Base-by-base conservation (phyloP, 164 flowering plant genomes). In the Vitis labrusca region DNA sequence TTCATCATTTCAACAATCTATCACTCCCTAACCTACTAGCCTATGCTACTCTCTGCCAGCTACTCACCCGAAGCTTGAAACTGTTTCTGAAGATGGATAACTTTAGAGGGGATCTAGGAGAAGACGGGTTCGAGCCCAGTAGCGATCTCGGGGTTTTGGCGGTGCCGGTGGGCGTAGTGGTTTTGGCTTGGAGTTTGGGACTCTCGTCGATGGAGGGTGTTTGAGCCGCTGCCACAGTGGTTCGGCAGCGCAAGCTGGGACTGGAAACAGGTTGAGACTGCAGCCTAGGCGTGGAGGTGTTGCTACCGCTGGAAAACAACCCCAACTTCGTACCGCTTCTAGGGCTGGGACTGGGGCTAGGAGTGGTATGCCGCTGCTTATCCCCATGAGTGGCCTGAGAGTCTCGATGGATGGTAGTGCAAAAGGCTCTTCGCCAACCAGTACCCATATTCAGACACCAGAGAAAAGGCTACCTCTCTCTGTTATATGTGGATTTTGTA, bases 381-480 rank as follows among this genome's bases (percentile, higher is more conserved):
- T 72, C 71, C 3, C 72, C 80, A 37, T 7, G 70, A 47, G 66
- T 63, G 30, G 65, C 9, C 27, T 80, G 83, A 47, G 68, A 65
- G 55, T 94, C 94, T 77, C 86, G 70, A 16, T 80, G 86, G 50
- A 83, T 79, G 17, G 97, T 78, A 2, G 91, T 89, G 79, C 98
- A 94, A 73, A 94, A 91, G 5, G 95, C 98, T 84, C 91, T 83
- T 69, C 97, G 72, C 98, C 98, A 94, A 59, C 98, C 97, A 16
- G 85, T 88, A 5, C 92, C 97, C 98, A 92, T 92, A 75, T 74
- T 65, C 49, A 53, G 12, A 60, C n/a, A 12, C 50, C 50, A 14
- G 19, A 48, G 16, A 2, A 37, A 37, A 37, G 44, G 2, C 17
- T 37, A 14, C 27, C 16, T 37, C 52, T 10, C 57, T 5, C 10